Percentiles rank a stretch among this genome's conserved stretches.
phyloP scores from a whole-genome alignment of 2,329 filamentous ascomycete species.

The Phaeomoniella chlamydospora region DNA sequence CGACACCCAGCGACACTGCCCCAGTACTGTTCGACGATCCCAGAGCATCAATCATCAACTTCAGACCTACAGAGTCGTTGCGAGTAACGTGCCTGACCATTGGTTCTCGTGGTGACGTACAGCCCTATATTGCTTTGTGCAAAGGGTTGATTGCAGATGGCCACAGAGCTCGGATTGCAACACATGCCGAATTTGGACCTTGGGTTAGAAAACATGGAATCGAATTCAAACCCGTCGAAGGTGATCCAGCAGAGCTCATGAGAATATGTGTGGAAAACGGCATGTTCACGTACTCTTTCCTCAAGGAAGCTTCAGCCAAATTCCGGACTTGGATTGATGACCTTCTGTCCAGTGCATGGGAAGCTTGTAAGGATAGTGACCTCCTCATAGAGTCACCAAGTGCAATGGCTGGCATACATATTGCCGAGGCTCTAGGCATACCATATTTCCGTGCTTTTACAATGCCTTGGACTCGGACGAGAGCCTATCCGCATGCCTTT shows the following conservation, averaged over 20 bases:
- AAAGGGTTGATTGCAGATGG: conserved; percentile 81
- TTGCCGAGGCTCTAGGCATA: conserved; percentile 81
- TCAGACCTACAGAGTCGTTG: conserved; percentile 69
- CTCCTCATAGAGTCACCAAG: conserved; percentile 89
- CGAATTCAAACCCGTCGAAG: conserved; percentile 75
- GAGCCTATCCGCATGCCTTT: conserved; percentile 93
- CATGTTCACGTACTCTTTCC: conserved; percentile 87
- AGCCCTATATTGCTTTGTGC: conserved; percentile 93
- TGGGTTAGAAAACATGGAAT: conserved; percentile 93
- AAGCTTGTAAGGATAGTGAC: conserved; percentile 73
- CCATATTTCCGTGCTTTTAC: conserved; percentile 96
- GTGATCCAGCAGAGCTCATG: conserved; percentile 91
- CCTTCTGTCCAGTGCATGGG: conserved; percentile 66
- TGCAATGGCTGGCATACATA: conserved; percentile 95
- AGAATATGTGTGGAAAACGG: conserved; percentile 90
- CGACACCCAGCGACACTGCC: conserved; percentile 28
- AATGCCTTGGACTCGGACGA: conserved; percentile 95
- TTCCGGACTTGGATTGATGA: conserved; percentile 95
- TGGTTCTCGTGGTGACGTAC: conserved; percentile 87
- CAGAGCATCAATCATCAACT: conserved; percentile 73
- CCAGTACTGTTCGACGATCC: conserved; percentile 83
- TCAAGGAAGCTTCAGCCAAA: conserved; percentile 71
- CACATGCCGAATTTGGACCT: conserved; percentile 73
- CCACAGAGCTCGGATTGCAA: conserved; percentile 75
- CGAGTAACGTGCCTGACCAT: conserved; percentile 89